phyloP scores from a whole-genome alignment of 75 land plant species.

The Cryptomeria japonica region DNA sequence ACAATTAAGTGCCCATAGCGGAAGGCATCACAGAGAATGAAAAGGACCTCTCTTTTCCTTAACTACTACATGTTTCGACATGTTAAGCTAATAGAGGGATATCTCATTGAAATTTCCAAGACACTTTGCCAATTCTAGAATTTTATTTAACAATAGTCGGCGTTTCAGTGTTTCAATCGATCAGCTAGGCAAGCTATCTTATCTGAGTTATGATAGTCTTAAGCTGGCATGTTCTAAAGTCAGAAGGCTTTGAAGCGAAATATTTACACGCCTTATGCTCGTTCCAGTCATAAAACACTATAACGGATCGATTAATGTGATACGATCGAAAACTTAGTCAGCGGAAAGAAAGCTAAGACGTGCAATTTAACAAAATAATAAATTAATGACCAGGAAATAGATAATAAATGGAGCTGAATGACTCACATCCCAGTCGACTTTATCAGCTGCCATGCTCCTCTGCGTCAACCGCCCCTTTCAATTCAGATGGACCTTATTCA shows the following conservation, averaged over 20 bases:
- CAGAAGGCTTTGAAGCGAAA: not conserved
- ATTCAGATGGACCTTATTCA: not conserved
- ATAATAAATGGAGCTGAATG: not conserved
- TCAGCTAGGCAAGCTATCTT: not conserved
- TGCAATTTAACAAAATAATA: not conserved
- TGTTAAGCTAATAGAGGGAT: not conserved
- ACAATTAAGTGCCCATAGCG: not conserved
- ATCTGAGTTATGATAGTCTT: not conserved
- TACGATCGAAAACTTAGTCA: not conserved
- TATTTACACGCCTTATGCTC: not conserved
- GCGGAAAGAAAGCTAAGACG: not conserved
- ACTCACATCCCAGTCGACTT: constrained; percentile 1
- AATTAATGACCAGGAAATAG: not conserved
- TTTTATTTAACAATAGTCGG: not conserved
- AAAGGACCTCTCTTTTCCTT: not conserved
- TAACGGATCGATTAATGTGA: not conserved
- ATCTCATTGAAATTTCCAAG: not conserved
- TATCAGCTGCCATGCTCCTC: not conserved
- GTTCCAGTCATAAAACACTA: not conserved
- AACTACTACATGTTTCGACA: not conserved
- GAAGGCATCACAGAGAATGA: not conserved
- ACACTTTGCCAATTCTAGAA: not conserved
- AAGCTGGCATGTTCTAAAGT: not conserved
- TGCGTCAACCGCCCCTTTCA: not conserved
- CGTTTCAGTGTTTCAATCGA: not conserved